phyloP scores from a whole-genome alignment of 768 basidiomycete genomes.

The Clathrus columnatus region DNA sequence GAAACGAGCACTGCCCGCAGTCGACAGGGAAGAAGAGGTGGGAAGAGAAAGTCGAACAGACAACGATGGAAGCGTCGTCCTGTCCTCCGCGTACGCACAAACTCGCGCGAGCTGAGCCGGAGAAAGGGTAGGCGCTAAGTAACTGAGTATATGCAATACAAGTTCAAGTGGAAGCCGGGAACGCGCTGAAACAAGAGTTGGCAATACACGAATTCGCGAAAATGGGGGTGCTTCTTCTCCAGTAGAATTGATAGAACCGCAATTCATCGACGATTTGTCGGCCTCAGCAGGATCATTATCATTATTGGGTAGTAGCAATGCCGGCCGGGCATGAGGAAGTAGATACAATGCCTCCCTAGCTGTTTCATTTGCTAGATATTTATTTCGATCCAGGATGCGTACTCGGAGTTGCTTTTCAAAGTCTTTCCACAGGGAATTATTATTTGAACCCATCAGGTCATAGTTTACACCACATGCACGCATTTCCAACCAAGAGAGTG shows the following conservation, averaged over 20 bases:
- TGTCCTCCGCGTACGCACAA: conserved; percentile 39
- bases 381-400: conserved; percentile 35
- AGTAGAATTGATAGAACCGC: neutral
- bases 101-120: conserved; percentile 45
- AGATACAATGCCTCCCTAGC: conserved; percentile 41
- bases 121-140: conserved; percentile 50
- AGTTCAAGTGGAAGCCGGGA: conserved; percentile 46
- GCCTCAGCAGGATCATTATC: neutral
- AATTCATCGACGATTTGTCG: neutral
- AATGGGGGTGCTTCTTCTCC: neutral
- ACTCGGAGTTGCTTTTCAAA: conserved; percentile 25
- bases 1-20: conserved; percentile 4
- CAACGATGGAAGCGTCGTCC: conserved; percentile 34
- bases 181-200: conserved; percentile 26
- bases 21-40: conserved; percentile 19
- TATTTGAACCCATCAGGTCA: neutral
- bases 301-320: conserved; percentile 24
- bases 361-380: conserved; percentile 27
- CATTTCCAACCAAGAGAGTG: conserved; percentile 39
- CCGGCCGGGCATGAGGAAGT: conserved; percentile 39
- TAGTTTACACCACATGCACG: conserved; percentile 31
- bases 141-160: conserved; percentile 46
- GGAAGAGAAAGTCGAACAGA: conserved; percentile 1
- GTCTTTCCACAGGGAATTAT: conserved; percentile 26
- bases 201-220: conserved; percentile 4